A percentile compares a stretch with the other conserved stretches of the same genome.
phyloP scores from a whole-genome alignment of 768 basidiomycete genomes.

The Amanita brunnescens region DNA sequence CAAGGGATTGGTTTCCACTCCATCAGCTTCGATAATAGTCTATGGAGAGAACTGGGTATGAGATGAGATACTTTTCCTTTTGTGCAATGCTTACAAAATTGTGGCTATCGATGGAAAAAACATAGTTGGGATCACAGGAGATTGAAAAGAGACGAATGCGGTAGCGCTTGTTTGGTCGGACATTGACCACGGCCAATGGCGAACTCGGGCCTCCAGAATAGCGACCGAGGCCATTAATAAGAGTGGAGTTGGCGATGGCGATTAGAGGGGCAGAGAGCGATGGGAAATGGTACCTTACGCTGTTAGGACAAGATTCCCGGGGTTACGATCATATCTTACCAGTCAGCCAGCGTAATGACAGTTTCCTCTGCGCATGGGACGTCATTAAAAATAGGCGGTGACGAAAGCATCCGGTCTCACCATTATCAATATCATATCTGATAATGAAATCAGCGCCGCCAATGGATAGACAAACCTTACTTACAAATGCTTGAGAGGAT shows the following conservation, averaged over 20 bases:
- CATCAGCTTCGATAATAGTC: slow-evolving; percentile 34
- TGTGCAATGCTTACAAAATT: slow-evolving; percentile 19
- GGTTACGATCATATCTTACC: slow-evolving; percentile 20
- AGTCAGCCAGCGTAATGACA: slow-evolving; percentile 42
- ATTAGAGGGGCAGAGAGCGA: slow-evolving; percentile 15
- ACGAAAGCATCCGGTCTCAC: background rate
- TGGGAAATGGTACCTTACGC: slow-evolving; percentile 26
- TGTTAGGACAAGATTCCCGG: background rate
- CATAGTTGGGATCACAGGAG: slow-evolving; percentile 38
- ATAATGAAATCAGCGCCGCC: background rate
- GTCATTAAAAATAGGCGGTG: background rate
- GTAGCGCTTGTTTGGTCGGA: slow-evolving; percentile 33
- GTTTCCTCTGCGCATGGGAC: slow-evolving; percentile 19
- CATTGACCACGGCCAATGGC: slow-evolving; percentile 35
- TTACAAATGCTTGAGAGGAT: slow-evolving; percentile 11
- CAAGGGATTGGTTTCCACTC: slow-evolving; percentile 22
- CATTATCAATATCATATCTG: slow-evolving; percentile 21
- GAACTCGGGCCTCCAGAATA: slow-evolving; percentile 30
- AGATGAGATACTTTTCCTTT: background rate
- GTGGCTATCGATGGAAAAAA: slow-evolving; percentile 38
- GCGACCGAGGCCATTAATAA: slow-evolving; percentile 48
- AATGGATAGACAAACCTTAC: background rate
- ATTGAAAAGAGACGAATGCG: slow-evolving; percentile 45
- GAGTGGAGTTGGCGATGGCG: slow-evolving; percentile 26
- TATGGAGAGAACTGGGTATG: background rate